Evolutionary conservation across 768 basidiomycete genomes (phyloP).

Genomic region (Leucocoprinus birnbaumii): DNA sequence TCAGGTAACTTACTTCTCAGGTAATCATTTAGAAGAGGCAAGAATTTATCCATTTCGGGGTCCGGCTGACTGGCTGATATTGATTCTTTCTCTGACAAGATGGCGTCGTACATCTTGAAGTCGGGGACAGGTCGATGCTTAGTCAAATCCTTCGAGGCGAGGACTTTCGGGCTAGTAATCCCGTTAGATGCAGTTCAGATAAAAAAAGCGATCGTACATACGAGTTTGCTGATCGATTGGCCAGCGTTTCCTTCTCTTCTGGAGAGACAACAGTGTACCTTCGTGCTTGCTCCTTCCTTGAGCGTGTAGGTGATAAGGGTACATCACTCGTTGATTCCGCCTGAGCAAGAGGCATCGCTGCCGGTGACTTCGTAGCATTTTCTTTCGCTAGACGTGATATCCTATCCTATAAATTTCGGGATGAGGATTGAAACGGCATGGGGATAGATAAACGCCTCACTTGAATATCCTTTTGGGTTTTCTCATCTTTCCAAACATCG

Average conservation of each 20-base stretch:
- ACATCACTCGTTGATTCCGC: constrained; percentile 1
- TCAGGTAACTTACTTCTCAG: constrained; percentile 45
- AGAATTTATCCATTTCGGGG: constrained; percentile 71
- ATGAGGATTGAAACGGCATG: background rate
- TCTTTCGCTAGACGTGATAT: constrained; percentile 52
- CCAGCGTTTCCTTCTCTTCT: constrained; percentile 21
- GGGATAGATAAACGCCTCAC: constrained; percentile 30
- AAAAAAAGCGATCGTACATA: constrained; percentile 21
- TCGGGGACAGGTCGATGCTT: constrained; percentile 28
- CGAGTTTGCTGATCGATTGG: constrained; percentile 35
- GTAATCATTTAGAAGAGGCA: constrained; percentile 77
- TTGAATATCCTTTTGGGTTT: constrained; percentile 56
- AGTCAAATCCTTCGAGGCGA: constrained; percentile 47
- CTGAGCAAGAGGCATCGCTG: constrained; percentile 15
- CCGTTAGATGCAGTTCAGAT: background rate
- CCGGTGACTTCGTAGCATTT: constrained; percentile 21
- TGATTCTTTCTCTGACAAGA: constrained; percentile 37
- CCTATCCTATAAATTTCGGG: constrained; percentile 43
- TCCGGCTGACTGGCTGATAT: constrained; percentile 33
- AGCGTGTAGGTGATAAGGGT: constrained; percentile 11
- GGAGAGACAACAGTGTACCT: constrained; percentile 51
- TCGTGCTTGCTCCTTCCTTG: constrained; percentile 32
- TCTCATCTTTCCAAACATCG: constrained; percentile 62
- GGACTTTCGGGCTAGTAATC: constrained; percentile 49
- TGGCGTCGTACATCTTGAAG: constrained; percentile 73